Percentiles rank a stretch among this genome's conserved stretches.
Conservation (phyloP, 75 land plant genomes). For the Pseudotsuga menziesii region DNA sequence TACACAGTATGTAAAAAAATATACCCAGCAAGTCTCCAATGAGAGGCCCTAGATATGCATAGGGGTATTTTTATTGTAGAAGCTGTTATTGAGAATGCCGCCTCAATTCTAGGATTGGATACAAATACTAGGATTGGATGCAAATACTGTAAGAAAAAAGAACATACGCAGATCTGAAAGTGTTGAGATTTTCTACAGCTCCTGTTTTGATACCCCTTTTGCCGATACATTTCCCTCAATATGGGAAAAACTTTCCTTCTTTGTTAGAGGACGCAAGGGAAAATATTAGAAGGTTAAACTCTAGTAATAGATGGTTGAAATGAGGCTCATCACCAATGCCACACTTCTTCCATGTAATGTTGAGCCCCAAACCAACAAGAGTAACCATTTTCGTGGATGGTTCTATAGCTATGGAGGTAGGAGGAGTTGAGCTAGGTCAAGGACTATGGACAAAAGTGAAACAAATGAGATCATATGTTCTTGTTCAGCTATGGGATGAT, state of each 20-base stretch:
- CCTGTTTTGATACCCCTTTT: conserved; percentile 23
- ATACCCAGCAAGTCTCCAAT: conserved; percentile 62
- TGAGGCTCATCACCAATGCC: conserved; percentile 76
- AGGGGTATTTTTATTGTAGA: conserved; percentile 85
- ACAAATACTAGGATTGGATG: too few relatives aligned
- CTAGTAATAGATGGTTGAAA: conserved; percentile 56
- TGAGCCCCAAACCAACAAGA: conserved; percentile 62
- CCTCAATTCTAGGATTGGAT: conserved; percentile 50
- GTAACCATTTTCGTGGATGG: conserved; percentile 79
- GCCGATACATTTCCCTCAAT: conserved; percentile 66
- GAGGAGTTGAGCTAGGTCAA: conserved; percentile 93
- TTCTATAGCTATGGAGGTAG: conserved; percentile 85
- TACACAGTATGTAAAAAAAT: conserved; percentile 77
- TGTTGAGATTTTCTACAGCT: conserved; percentile 34
- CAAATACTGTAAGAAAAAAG: conserved; percentile 37
- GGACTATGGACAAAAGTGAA: conserved; percentile 92
- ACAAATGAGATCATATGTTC: conserved; percentile 72
- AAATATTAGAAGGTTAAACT: conserved; percentile 46
- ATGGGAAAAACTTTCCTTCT: conserved; percentile 48
- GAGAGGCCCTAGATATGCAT: conserved; percentile 89
- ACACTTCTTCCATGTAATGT: conserved; percentile 30
- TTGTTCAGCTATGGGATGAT: conserved; percentile 42
- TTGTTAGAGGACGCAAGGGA: conserved; percentile 22
- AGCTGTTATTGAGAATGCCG: conserved; percentile 77
- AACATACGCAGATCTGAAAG: conserved; percentile 65